These are phyloP conservation scores for Globisporangium takayamanum DNA, from an alignment of 352 stramenopile genomes.

Conservation along the genomic window DNA sequence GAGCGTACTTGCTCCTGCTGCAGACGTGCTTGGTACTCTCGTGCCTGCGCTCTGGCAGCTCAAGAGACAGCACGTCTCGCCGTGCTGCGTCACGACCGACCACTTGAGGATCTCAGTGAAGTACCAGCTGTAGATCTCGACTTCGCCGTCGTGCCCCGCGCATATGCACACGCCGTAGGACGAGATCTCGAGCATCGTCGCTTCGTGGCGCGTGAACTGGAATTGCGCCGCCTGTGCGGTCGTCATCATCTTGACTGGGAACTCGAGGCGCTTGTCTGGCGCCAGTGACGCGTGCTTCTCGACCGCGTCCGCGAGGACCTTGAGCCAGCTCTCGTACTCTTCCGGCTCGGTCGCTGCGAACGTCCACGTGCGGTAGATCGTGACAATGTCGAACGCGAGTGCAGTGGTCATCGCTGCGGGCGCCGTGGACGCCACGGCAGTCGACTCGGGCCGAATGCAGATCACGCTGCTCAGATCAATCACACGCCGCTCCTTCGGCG, in stretches of 20 bases:
- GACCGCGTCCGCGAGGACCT: constrained; percentile 44
- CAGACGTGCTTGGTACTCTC: background rate
- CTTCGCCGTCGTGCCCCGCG: constrained; percentile 32
- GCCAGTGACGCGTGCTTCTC: constrained; percentile 49
- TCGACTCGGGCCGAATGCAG: constrained; percentile 53
- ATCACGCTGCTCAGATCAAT: constrained; percentile 65
- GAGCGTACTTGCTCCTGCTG: constrained; percentile 6
- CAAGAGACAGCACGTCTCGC: constrained; percentile 50
- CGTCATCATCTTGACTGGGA: constrained; percentile 40
- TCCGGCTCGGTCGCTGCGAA: constrained; percentile 41
- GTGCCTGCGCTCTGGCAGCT: constrained; percentile 25
- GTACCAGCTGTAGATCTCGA: constrained; percentile 62
- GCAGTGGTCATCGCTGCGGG: constrained; percentile 10
- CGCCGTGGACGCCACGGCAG: constrained; percentile 8
- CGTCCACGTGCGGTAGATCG: constrained; percentile 68
- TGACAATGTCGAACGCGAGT: constrained; percentile 65
- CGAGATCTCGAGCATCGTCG: constrained; percentile 47
- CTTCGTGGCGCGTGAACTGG: constrained; percentile 30
- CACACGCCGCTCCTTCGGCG: constrained; percentile 44
- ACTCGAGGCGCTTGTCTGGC: constrained; percentile 40
- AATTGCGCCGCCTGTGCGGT: constrained; percentile 24
- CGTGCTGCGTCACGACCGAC: constrained; percentile 52
- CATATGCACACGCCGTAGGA: constrained; percentile 49
- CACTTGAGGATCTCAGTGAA: constrained; percentile 79
- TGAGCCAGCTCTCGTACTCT: constrained; percentile 55